These are phyloP conservation scores for Neurospora sp. DNA, from an alignment of 2,329 filamentous ascomycete genomes.

Conservation along the genomic window DNA sequence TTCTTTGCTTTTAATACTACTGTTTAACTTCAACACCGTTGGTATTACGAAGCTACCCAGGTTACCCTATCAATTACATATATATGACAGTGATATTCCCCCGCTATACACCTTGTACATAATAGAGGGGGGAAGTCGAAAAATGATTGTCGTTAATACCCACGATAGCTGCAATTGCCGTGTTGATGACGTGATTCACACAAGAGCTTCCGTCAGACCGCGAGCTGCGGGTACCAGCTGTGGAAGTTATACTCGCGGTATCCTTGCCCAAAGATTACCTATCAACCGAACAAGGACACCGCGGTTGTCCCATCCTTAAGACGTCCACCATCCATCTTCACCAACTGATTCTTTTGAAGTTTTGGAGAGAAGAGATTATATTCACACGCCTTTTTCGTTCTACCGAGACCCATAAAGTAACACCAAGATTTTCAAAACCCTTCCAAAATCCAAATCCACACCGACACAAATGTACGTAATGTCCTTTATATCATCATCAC, in stretches of 20 bases:
- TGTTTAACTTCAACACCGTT: no score
- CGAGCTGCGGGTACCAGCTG: neutral
- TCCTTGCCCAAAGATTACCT: neutral
- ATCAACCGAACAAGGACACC: neutral
- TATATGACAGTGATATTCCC: constrained; percentile 2
- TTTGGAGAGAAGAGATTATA: neutral
- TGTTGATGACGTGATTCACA: neutral
- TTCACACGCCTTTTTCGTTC: neutral
- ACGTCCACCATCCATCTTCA: neutral
- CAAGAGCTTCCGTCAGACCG: neutral
- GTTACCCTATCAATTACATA: no score
- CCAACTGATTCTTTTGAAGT: no score
- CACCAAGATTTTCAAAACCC: neutral
- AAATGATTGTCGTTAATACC: neutral
- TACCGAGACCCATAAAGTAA: neutral
- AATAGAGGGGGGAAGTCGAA: neutral
- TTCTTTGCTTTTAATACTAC: no score
- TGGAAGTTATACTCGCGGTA: neutral
- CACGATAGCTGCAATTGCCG: neutral
- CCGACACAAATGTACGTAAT: neutral
- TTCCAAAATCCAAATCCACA: neutral
- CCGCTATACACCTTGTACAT: constrained; percentile 6
- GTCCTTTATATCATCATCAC: neutral
- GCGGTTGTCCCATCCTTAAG: neutral
- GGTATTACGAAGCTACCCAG: no score